These are phyloP conservation scores for Botrytis fragariae DNA, from an alignment of 2,329 filamentous ascomycete species.

Conservation along the genomic window DNA sequence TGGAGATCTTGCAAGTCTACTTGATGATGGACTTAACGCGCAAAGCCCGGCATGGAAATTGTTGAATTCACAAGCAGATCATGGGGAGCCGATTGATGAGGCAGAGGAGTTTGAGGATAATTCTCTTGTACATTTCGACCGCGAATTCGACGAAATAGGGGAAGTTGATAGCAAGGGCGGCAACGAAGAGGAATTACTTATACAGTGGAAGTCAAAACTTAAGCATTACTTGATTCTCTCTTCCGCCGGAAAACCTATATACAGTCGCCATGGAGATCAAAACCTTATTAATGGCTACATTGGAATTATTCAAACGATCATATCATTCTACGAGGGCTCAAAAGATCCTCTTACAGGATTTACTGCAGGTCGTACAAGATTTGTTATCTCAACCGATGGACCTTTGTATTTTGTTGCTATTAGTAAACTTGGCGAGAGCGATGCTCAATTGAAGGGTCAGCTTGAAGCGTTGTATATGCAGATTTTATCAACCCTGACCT, in stretches of 20 bases:
- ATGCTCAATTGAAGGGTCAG: slow-evolving; percentile 80
- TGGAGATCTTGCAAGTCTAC: slow-evolving; percentile 78
- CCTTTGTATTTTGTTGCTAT: slow-evolving; percentile 92
- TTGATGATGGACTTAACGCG: slow-evolving; percentile 66
- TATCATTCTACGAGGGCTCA: slow-evolving; percentile 88
- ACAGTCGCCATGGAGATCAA: slow-evolving; percentile 89
- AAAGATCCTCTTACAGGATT: slow-evolving; percentile 79
- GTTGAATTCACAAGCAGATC: slow-evolving; percentile 60
- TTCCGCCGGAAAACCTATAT: slow-evolving; percentile 94
- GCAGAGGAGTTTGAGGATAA: slow-evolving; percentile 48
- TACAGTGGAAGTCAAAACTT: slow-evolving; percentile 83
- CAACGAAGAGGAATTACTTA: slow-evolving; percentile 55
- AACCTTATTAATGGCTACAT: slow-evolving; percentile 90
- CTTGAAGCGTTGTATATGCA: slow-evolving; percentile 97
- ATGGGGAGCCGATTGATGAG: slow-evolving; percentile 58
- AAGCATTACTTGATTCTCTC: slow-evolving; percentile 98
- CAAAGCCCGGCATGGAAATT: slow-evolving; percentile 68
- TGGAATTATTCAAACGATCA: slow-evolving; percentile 93
- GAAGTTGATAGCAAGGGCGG: slow-evolving; percentile 52
- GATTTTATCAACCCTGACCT: slow-evolving; percentile 89
- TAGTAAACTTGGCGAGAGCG: slow-evolving; percentile 87
- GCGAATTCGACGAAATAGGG: slow-evolving; percentile 76
- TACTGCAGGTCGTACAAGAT: slow-evolving; percentile 79
- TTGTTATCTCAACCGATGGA: slow-evolving; percentile 81
- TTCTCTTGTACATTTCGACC: slow-evolving; percentile 63